These are phyloP conservation scores for Globisporangium parvum DNA, from an alignment of 352 stramenopile genomes.

Conservation along the genomic window DNA sequence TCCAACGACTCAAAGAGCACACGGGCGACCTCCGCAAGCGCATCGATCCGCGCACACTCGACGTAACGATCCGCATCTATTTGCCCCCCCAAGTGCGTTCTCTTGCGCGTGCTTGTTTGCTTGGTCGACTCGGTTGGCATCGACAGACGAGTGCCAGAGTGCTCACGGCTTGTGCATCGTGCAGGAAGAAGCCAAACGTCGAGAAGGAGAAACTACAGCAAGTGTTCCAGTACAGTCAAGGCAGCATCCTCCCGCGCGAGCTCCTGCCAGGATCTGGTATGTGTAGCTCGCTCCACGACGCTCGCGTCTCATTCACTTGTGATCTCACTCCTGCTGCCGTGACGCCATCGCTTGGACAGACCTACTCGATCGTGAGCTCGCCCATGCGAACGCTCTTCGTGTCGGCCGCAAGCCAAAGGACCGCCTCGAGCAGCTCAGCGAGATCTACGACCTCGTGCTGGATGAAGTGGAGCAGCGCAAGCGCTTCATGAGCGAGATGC, in stretches of 20 bases:
- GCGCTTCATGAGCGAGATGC: conserved; percentile 61
- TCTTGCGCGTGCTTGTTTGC: neutral
- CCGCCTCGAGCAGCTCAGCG: conserved; percentile 47
- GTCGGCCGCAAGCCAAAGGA: conserved; percentile 30
- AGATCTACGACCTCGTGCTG: conserved; percentile 55
- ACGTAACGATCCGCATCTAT: no score
- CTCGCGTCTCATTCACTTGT: neutral
- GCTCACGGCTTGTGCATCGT: neutral
- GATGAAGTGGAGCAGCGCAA: conserved; percentile 60
- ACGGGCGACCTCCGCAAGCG: no score
- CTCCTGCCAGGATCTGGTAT: conserved; percentile 64
- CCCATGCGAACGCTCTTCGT: conserved; percentile 39
- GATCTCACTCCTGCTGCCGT: neutral
- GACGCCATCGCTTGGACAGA: conserved; percentile 20
- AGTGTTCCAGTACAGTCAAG: conserved; percentile 59
- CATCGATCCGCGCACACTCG: no score
- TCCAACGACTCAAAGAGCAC: no score
- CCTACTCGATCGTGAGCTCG: conserved; percentile 53
- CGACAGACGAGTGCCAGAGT: no score
- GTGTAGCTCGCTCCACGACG: neutral
- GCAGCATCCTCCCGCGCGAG: conserved; percentile 62
- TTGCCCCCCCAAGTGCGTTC: conserved; percentile 41
- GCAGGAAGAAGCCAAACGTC: conserved; percentile 44
- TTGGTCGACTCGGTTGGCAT: no score
- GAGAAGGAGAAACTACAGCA: conserved; percentile 85